These are phyloP conservation scores for Sporothrix phasma DNA, from an alignment of 2,329 filamentous ascomycete genomes.

Conservation along the genomic window DNA sequence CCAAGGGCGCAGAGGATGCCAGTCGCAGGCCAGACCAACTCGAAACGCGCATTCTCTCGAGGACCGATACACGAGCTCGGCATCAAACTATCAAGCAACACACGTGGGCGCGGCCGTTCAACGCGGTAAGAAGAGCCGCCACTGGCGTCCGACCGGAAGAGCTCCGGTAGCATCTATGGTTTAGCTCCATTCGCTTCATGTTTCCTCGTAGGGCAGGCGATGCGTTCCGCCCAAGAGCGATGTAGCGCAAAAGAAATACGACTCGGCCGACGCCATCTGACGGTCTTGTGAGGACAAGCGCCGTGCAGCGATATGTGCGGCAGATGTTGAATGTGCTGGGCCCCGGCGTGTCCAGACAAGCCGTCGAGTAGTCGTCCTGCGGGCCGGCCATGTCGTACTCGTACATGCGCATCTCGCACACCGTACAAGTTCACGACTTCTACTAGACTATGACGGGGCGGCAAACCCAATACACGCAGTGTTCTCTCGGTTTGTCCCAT, in stretches of 20 bases:
- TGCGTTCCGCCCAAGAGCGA: background rate
- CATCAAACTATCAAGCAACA: background rate
- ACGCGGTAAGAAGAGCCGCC: background rate
- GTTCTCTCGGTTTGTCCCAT: background rate
- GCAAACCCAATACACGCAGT: background rate
- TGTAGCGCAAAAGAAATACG: background rate
- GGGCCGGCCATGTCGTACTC: background rate
- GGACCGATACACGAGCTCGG: background rate
- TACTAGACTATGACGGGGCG: background rate
- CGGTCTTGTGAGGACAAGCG: background rate
- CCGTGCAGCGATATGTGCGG: too few relatives aligned
- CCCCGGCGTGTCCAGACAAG: background rate
- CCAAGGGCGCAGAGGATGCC: background rate
- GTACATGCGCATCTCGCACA: too few relatives aligned
- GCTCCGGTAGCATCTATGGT: background rate
- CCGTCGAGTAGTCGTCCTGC: background rate
- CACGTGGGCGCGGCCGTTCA: background rate
- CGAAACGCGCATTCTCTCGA: background rate
- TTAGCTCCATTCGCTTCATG: background rate
- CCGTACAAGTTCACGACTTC: too few relatives aligned
- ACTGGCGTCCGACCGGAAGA: background rate
- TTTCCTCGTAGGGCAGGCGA: slow-evolving; percentile 1
- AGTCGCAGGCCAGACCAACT: background rate
- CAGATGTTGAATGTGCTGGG: too few relatives aligned
- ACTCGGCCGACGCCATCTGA: background rate